Evolutionary conservation across 305 asterid genomes (phyloP).

Genomic region (Galium porrigens): DNA sequence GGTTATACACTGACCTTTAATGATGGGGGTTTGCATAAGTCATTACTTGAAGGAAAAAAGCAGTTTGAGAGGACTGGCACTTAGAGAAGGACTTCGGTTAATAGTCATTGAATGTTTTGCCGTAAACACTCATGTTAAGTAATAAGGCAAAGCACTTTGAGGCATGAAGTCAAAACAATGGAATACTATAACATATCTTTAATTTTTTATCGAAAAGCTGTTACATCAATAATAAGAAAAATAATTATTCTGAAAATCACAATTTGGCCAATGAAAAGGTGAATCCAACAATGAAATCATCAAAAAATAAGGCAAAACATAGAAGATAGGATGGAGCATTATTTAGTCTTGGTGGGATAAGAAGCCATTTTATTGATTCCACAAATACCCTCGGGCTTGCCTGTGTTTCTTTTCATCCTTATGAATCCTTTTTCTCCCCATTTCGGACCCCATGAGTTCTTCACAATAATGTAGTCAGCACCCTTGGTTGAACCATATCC

Average conservation of each 20-base stretch:
- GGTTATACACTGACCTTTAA: too few species aligned
- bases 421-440: conserved; percentile 92
- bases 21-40: not conserved
- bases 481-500: conserved; percentile 49
- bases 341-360: conserved; percentile 60
- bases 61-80: not conserved
- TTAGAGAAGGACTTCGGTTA: not conserved
- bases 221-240: not conserved
- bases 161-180: not conserved
- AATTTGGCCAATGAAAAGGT: not conserved
- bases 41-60: not conserved
- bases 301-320: not conserved
- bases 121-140: not conserved
- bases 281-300: conserved; percentile 3
- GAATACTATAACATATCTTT: not conserved
- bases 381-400: conserved; percentile 53
- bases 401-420: conserved; percentile 67
- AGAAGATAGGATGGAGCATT: conserved; percentile 9
- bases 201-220: not conserved
- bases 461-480: conserved; percentile 40
- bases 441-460: conserved; percentile 73
- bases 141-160: not conserved
- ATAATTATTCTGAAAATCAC: not conserved
- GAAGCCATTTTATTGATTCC: conserved; percentile 79
- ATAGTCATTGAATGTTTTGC: not conserved